Evolutionary conservation across 148 eudicot species (phyloP).

Genomic region (Nyssa sinensis): DNA sequence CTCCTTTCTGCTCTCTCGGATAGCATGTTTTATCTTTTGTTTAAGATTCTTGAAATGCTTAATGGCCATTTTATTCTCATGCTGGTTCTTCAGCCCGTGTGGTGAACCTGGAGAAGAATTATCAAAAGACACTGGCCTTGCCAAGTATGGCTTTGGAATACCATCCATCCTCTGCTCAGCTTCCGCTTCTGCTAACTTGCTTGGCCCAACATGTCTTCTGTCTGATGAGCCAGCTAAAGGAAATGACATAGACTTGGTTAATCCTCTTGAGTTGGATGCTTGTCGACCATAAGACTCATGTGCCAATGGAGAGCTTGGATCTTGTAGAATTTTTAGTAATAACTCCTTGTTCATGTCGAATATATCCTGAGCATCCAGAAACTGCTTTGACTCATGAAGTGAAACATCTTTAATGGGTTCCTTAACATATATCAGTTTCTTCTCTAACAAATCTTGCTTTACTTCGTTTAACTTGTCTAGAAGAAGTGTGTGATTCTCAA

Average conservation of each 20-base stretch:
- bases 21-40: conserved; percentile 58
- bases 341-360: conserved; percentile 47
- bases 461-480: conserved; percentile 21
- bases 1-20: conserved; percentile 69
- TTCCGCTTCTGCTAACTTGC: background rate
- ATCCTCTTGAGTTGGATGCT: conserved; percentile 16
- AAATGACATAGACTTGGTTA: conserved; percentile 53
- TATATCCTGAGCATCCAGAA: conserved; percentile 47
- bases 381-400: conserved; percentile 40
- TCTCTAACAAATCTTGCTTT: background rate
- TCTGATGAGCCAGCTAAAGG: conserved; percentile 28
- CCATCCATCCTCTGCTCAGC: background rate
- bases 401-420: too few relatives aligned
- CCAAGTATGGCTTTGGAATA: conserved; percentile 3
- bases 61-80: conserved; percentile 17
- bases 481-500: conserved; percentile 22
- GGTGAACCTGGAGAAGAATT: conserved; percentile 10
- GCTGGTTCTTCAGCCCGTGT: conserved; percentile 12
- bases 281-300: conserved; percentile 27
- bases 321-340: conserved; percentile 46
- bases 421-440: too few relatives aligned
- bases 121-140: conserved; percentile 4
- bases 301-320: conserved; percentile 34
- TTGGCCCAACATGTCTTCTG: conserved; percentile 3
- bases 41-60: conserved; percentile 56